These are phyloP conservation scores for Allomyces arbusculus DNA, from an alignment of 192 early-diverging fungal species.

Conservation along the genomic window DNA sequence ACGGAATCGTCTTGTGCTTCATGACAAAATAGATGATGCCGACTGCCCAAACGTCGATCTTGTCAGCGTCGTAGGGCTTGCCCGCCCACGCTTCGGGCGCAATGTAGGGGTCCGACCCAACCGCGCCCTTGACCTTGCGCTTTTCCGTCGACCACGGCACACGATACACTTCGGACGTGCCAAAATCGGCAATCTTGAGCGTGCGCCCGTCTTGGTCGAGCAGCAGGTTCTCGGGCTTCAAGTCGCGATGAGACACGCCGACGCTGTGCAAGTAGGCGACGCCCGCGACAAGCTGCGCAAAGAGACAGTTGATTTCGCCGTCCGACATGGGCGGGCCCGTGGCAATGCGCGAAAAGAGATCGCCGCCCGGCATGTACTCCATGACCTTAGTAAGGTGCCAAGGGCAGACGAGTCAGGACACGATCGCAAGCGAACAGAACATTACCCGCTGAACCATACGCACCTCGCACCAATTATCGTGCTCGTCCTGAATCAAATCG, in stretches of 20 bases:
- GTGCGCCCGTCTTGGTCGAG: slow-evolving; percentile 19
- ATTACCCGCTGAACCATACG: background rate
- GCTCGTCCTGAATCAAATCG: slow-evolving; percentile 12
- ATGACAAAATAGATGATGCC: slow-evolving; percentile 24
- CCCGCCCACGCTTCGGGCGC: slow-evolving; percentile 33
- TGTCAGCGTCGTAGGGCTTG: slow-evolving; percentile 17
- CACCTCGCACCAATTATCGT: slow-evolving; percentile 5
- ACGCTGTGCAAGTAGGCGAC: slow-evolving; percentile 27
- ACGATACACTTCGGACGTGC: slow-evolving; percentile 24
- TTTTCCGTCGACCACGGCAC: slow-evolving; percentile 13
- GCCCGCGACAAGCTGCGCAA: slow-evolving; percentile 28
- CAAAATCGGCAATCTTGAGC: slow-evolving; percentile 36
- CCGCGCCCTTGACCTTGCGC: slow-evolving; percentile 18
- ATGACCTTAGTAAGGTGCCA: slow-evolving; percentile 21
- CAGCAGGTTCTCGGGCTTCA: slow-evolving; percentile 34
- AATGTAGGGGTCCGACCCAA: slow-evolving; percentile 33
- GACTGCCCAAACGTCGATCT: slow-evolving; percentile 29
- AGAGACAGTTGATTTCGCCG: slow-evolving; percentile 25
- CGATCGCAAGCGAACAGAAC: no score
- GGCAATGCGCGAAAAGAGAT: slow-evolving; percentile 19
- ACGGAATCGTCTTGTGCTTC: slow-evolving; percentile 20
- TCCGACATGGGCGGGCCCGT: slow-evolving; percentile 10
- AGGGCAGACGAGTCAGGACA: no score
- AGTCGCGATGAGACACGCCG: slow-evolving; percentile 28
- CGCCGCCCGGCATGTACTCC: slow-evolving; percentile 35